Percentiles rank a stretch among this genome's conserved stretches.
phyloP scores from a whole-genome alignment of 2,329 filamentous ascomycete species.

The Aureobasidium musti region DNA sequence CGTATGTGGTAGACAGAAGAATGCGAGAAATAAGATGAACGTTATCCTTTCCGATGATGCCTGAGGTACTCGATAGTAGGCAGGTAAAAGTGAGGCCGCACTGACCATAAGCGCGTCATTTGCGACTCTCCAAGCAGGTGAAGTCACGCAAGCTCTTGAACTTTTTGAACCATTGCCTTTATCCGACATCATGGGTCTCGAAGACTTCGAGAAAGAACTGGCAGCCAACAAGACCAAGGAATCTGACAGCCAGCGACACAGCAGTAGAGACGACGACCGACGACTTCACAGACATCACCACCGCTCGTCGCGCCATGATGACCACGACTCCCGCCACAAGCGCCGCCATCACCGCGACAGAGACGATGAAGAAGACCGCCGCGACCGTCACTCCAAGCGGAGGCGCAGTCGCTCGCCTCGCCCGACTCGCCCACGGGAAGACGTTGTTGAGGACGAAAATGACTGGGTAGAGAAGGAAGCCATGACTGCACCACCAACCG shows the following conservation, averaged over 20 bases:
- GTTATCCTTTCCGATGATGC: too few relatives aligned
- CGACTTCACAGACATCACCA: constrained; percentile 53
- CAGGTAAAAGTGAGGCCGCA: neutral
- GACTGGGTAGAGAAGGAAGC: constrained; percentile 50
- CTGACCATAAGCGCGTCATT: neutral
- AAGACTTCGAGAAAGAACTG: constrained; percentile 77
- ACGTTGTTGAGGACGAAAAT: constrained; percentile 51
- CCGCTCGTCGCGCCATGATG: constrained; percentile 47
- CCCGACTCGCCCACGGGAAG: constrained; percentile 39
- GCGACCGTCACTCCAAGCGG: constrained; percentile 40
- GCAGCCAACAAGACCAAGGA: constrained; percentile 64
- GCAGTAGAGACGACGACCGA: constrained; percentile 43
- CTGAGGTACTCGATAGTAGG: too few relatives aligned
- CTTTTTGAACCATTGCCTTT: neutral
- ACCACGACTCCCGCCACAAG: constrained; percentile 57
- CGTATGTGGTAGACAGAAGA: neutral
- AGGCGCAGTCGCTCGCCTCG: constrained; percentile 39
- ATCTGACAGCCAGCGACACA: constrained; percentile 52
- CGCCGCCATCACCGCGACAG: constrained; percentile 58
- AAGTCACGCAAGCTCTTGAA: neutral
- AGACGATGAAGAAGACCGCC: constrained; percentile 44
- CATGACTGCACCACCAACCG: constrained; percentile 45
- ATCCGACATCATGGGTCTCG: constrained; percentile 54
- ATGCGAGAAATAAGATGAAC: too few relatives aligned
- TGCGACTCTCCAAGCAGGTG: neutral